A percentile compares a stretch with the other conserved stretches of the same genome.
These are phyloP conservation scores for Ophiostoma perfectum DNA, from an alignment of 2,329 filamentous ascomycete genomes.

Conservation along the genomic window DNA sequence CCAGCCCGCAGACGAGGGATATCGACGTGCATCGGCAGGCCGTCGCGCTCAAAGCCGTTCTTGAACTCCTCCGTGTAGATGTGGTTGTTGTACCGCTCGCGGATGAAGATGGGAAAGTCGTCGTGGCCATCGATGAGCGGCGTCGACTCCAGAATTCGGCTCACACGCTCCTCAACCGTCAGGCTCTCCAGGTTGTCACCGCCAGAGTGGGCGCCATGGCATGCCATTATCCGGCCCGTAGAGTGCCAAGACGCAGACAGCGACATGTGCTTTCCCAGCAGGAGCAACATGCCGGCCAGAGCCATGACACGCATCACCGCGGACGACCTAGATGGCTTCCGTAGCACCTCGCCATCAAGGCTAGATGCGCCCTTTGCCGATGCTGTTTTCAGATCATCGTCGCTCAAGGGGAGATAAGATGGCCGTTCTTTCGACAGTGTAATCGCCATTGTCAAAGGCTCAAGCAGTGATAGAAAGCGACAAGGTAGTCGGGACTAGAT, in stretches of 20 bases:
- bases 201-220: background rate
- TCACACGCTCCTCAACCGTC: slow-evolving; percentile 27
- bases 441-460: background rate
- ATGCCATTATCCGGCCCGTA: background rate
- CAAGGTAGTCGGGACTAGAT: too few species aligned
- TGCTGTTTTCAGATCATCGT: background rate
- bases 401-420: slow-evolving; percentile 4
- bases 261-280: slow-evolving; percentile 17
- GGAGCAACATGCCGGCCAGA: slow-evolving; percentile 3
- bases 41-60: slow-evolving; percentile 66
- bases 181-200: background rate
- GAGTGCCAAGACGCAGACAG: slow-evolving; percentile 3
- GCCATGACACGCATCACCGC: background rate
- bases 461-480: background rate
- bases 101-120: slow-evolving; percentile 73
- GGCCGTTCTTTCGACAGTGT: background rate
- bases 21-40: slow-evolving; percentile 67
- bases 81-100: slow-evolving; percentile 63
- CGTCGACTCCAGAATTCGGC: slow-evolving; percentile 26
- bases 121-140: slow-evolving; percentile 67
- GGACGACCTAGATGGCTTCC: background rate
- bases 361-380: slow-evolving; percentile 7
- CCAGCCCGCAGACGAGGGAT: slow-evolving; percentile 68
- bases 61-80: slow-evolving; percentile 72
- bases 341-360: slow-evolving; percentile 10